Evolutionary conservation across 257 asterid genomes (phyloP).

Genomic region (Gardenia jasminoides): DNA sequence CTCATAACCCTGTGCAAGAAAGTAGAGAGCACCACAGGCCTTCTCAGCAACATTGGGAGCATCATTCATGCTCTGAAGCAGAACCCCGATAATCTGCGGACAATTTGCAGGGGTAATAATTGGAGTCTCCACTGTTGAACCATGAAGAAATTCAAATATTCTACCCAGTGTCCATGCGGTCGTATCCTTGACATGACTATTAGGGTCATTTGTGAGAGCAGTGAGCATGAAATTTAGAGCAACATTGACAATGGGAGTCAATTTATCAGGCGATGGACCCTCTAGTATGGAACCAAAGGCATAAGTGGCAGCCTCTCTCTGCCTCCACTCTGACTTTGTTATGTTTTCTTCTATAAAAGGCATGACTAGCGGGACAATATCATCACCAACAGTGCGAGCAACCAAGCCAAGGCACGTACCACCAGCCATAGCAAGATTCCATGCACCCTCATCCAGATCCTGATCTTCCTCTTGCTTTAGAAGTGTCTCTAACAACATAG

Average conservation of each 20-base stretch:
- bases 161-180: conserved; percentile 87
- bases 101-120: conserved; percentile 67
- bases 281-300: conserved; percentile 85
- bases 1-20: conserved; percentile 72
- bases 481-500: conserved; percentile 72
- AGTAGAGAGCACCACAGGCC: conserved; percentile 83
- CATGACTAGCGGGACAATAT: conserved; percentile 72
- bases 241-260: conserved; percentile 61
- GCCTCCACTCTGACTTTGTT: conserved; percentile 69
- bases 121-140: conserved; percentile 59
- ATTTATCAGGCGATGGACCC: conserved; percentile 76
- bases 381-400: conserved; percentile 81
- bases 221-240: conserved; percentile 67
- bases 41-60: conserved; percentile 86
- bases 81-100: conserved; percentile 68
- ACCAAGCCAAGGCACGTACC: conserved; percentile 88
- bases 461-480: conserved; percentile 87
- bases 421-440: conserved; percentile 92
- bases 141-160: conserved; percentile 77
- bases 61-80: conserved; percentile 83
- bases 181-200: conserved; percentile 78
- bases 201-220: conserved; percentile 64
- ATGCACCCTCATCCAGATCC: conserved; percentile 84
- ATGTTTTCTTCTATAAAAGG: conserved; percentile 72
- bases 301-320: conserved; percentile 73